Evolutionary conservation across 2,329 filamentous ascomycete species (phyloP).

Genomic region (Colletotrichum navitas): DNA sequence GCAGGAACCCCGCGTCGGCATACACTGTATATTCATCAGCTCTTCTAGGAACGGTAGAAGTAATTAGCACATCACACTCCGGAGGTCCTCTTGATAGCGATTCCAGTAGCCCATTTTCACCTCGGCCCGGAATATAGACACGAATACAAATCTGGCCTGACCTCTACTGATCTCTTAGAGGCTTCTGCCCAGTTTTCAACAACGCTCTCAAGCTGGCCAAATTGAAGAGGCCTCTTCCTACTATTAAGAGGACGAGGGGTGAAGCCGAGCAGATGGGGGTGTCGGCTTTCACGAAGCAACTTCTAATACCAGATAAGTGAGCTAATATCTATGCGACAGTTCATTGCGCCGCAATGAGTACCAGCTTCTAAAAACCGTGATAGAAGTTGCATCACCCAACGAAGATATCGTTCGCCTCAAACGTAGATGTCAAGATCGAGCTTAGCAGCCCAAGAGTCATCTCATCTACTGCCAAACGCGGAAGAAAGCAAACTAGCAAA

Average conservation of each 20-base stretch:
- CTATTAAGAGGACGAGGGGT: neutral
- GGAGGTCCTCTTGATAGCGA: neutral
- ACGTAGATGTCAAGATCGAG: neutral
- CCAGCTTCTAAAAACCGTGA: neutral
- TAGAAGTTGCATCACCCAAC: neutral
- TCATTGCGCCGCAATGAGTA: too few species aligned
- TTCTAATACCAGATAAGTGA: neutral
- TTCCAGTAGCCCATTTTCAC: neutral
- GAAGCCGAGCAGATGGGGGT: neutral
- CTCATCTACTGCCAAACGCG: neutral
- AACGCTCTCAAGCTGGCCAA: too few species aligned
- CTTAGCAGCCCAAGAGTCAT: neutral
- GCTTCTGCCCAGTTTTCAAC: neutral
- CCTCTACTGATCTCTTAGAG: neutral
- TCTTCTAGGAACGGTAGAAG: neutral
- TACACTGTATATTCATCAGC: neutral
- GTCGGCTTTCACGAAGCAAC: neutral
- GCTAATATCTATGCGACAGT: too few species aligned
- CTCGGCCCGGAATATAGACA: neutral
- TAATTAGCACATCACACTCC: neutral
- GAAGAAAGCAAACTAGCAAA: neutral
- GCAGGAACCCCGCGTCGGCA: neutral
- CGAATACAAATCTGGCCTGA: neutral
- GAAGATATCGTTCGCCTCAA: neutral
- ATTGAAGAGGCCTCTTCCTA: neutral